Evolutionary conservation across 495 filamentous ascomycete genomes (phyloP).

Genomic region (Glonium stellatum): DNA sequence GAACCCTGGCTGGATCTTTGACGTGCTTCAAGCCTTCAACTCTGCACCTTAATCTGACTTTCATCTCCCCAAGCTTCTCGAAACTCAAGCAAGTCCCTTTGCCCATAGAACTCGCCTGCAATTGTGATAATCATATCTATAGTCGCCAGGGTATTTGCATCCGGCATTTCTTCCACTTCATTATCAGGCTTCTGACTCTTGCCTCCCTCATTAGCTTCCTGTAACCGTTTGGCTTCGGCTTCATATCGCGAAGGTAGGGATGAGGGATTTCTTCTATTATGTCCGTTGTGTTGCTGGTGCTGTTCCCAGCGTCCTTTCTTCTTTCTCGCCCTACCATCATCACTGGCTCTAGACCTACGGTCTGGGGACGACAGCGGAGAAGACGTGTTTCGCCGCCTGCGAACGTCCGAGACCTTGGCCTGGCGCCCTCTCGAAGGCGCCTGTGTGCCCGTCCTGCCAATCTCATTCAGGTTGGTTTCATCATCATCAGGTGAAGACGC

Average conservation of each 20-base stretch:
- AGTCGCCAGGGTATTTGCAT: constrained; percentile 18
- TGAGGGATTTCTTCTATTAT: background rate
- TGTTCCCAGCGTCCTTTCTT: background rate
- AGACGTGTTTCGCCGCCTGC: background rate
- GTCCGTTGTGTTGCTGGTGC: too few relatives aligned
- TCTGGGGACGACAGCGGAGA: background rate
- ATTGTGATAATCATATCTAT: constrained; percentile 85
- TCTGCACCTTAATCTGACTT: background rate
- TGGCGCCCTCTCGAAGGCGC: background rate
- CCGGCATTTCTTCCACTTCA: background rate
- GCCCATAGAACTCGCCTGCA: constrained; percentile 83
- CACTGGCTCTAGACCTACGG: background rate
- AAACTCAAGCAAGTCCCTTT: constrained; percentile 74
- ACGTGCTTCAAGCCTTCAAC: background rate
- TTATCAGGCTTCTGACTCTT: constrained; percentile 2
- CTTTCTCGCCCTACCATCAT: background rate
- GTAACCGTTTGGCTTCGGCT: background rate
- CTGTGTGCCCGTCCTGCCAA: background rate
- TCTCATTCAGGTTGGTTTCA: background rate
- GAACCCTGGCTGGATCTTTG: too few relatives aligned
- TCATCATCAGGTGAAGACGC: background rate
- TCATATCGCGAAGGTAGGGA: background rate
- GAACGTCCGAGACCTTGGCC: too few relatives aligned
- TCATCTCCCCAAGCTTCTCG: constrained; percentile 41
- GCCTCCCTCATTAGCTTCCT: constrained; percentile 3